Conservation (phyloP, 352 stramenopile species). For the Globisporangium radiosum region DNA sequence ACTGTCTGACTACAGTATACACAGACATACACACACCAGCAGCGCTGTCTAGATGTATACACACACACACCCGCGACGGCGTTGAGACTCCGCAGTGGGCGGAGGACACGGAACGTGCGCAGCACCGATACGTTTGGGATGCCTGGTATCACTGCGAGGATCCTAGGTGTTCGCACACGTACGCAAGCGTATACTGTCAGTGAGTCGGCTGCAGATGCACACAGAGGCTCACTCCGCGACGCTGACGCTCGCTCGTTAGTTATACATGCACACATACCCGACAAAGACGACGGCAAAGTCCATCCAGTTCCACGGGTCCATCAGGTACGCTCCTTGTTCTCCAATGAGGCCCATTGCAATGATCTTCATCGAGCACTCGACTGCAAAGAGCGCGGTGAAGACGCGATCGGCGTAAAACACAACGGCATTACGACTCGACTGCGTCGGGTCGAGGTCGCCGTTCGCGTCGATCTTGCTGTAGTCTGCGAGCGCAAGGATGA, state of each 20-base stretch:
- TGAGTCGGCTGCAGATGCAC: too few relatives aligned
- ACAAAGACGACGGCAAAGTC: slow-evolving; percentile 88
- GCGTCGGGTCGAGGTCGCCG: slow-evolving; percentile 31
- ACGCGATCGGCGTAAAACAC: slow-evolving; percentile 49
- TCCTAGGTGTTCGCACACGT: slow-evolving; percentile 17
- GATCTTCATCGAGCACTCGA: slow-evolving; percentile 89
- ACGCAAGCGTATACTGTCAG: not conserved
- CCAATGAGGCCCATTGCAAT: slow-evolving; percentile 75
- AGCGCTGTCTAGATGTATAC: too few relatives aligned
- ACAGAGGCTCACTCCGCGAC: not conserved
- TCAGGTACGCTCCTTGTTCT: slow-evolving; percentile 71
- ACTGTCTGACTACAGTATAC: too few relatives aligned
- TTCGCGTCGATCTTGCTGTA: slow-evolving; percentile 50
- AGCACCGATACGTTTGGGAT: slow-evolving; percentile 60
- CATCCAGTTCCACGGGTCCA: slow-evolving; percentile 87
- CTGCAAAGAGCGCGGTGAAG: slow-evolving; percentile 70
- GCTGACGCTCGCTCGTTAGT: too few relatives aligned
- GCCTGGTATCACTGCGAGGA: slow-evolving; percentile 53
- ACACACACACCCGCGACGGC: slow-evolving; percentile 40
- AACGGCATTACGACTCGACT: slow-evolving; percentile 44
- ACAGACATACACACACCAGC: too few relatives aligned
- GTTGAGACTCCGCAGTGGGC: slow-evolving; percentile 50
- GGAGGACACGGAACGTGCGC: slow-evolving; percentile 54
- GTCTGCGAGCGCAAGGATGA: slow-evolving; percentile 75
- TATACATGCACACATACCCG: slow-evolving; percentile 30